These are phyloP conservation scores for Elsinoe batatas DNA, from an alignment of 2,329 filamentous ascomycete species.

Conservation along the genomic window DNA sequence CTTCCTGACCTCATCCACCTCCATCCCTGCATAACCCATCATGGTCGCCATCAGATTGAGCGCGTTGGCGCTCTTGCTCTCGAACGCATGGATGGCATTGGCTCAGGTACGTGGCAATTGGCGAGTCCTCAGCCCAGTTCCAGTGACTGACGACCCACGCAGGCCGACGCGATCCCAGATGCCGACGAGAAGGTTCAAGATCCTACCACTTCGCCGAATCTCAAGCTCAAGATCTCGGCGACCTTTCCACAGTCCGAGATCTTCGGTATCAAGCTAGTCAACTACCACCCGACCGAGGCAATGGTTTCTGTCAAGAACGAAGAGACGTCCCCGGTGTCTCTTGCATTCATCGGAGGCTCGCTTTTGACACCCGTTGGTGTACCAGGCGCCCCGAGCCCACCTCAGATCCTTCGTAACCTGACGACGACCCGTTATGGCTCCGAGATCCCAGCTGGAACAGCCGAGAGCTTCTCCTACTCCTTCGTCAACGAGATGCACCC, in stretches of 20 bases:
- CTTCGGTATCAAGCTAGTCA: constrained; percentile 92
- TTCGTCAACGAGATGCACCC: constrained; percentile 90
- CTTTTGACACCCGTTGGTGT: constrained; percentile 50
- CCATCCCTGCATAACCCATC: not conserved
- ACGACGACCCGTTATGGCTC: constrained; percentile 65
- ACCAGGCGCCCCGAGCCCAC: constrained; percentile 42
- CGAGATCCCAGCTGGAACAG: constrained; percentile 64
- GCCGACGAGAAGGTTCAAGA: constrained; percentile 50
- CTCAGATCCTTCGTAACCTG: constrained; percentile 68
- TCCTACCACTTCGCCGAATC: constrained; percentile 39
- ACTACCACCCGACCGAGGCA: constrained; percentile 75
- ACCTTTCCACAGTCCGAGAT: constrained; percentile 62
- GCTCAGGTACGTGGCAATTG: constrained; percentile 10
- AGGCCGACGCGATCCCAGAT: constrained; percentile 18
- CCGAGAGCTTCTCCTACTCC: constrained; percentile 66
- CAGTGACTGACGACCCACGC: not conserved
- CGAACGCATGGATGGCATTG: constrained; percentile 12
- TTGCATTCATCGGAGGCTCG: constrained; percentile 67
- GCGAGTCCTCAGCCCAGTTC: not conserved
- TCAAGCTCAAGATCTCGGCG: constrained; percentile 46
- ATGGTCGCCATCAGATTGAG: constrained; percentile 11
- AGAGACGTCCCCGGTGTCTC: constrained; percentile 62
- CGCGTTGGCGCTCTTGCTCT: constrained; percentile 11
- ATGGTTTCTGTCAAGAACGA: constrained; percentile 76
- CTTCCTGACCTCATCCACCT: not conserved